Evolutionary conservation across 1,139 yeast species (phyloP).

Genomic region (Pichia sp.): DNA sequence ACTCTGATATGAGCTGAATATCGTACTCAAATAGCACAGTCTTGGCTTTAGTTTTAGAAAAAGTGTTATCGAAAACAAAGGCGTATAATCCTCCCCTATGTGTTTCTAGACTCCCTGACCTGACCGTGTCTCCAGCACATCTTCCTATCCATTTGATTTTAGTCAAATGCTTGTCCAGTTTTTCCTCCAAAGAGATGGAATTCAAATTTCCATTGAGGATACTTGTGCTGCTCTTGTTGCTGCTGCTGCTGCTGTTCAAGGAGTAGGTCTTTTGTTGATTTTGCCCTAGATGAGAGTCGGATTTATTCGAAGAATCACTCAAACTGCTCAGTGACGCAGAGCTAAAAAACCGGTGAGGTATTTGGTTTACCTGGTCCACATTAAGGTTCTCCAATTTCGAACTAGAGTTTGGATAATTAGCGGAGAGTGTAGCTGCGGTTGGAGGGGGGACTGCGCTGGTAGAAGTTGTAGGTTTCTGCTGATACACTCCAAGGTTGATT

Average conservation of each 20-base stretch:
- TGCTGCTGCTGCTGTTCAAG: neutral
- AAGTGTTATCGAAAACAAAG: conserved; percentile 86
- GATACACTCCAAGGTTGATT: conserved; percentile 63
- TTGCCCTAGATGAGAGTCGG: neutral
- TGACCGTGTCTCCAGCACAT: conserved; percentile 51
- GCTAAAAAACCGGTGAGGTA: conserved; percentile 26
- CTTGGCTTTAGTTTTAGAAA: conserved; percentile 80
- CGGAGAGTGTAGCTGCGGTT: neutral
- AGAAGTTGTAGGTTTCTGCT: conserved; percentile 31
- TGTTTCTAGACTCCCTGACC: conserved; percentile 60
- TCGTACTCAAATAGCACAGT: conserved; percentile 67
- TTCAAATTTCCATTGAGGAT: neutral
- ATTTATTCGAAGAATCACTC: neutral
- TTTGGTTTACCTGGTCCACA: conserved; percentile 29
- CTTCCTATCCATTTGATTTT: conserved; percentile 45
- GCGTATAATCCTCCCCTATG: conserved; percentile 68
- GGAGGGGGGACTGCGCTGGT: neutral
- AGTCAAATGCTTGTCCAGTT: conserved; percentile 37
- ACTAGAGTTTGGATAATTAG: neutral
- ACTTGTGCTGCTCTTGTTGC: neutral
- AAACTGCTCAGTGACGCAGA: neutral
- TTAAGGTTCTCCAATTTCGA: conserved; percentile 22
- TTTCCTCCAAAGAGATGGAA: conserved; percentile 33
- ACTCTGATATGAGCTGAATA: conserved; percentile 26
- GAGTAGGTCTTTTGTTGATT: neutral